Percentiles rank a stretch among this genome's conserved stretches.
Evolutionary conservation across 2,329 filamentous ascomycete genomes (phyloP).

Genomic region (Lachnellula cervina): DNA sequence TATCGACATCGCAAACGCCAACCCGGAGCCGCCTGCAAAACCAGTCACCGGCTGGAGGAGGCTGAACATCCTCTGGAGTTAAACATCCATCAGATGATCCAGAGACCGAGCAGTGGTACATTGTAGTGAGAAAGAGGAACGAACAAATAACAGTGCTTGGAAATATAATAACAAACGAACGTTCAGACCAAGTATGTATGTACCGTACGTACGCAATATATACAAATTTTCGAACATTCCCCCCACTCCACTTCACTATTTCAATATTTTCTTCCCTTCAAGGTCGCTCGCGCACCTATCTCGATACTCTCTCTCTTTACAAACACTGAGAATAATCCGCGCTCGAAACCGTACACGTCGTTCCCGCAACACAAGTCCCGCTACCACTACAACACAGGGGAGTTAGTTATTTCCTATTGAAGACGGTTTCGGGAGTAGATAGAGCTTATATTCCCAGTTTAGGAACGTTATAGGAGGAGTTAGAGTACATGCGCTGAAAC

Average conservation of each 20-base stretch:
- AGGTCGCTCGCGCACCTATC: neutral
- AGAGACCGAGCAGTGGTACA: neutral
- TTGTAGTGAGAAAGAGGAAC: neutral
- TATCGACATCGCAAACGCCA: constrained; percentile 32
- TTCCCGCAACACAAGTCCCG: constrained; percentile 23
- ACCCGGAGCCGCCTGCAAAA: constrained; percentile 20
- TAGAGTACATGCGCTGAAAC: too few relatives aligned
- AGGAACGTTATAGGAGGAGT: too few relatives aligned
- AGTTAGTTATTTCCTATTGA: too few relatives aligned
- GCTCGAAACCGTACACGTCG: constrained; percentile 21
- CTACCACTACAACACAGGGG: constrained; percentile 8
- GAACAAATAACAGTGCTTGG: neutral
- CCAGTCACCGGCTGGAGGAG: constrained; percentile 16
- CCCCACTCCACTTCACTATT: too few relatives aligned
- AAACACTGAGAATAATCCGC: constrained; percentile 26
- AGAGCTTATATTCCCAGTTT: too few relatives aligned
- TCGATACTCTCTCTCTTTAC: constrained; percentile 1
- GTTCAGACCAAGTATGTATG: neutral
- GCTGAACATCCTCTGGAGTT: constrained; percentile 26
- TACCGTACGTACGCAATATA: neutral
- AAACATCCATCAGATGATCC: neutral
- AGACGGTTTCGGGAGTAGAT: too few relatives aligned
- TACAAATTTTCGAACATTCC: neutral
- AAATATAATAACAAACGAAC: neutral
- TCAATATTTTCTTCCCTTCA: neutral